phyloP scores from a whole-genome alignment of 495 filamentous ascomycete genomes.

The Penicillium cinerascens region DNA sequence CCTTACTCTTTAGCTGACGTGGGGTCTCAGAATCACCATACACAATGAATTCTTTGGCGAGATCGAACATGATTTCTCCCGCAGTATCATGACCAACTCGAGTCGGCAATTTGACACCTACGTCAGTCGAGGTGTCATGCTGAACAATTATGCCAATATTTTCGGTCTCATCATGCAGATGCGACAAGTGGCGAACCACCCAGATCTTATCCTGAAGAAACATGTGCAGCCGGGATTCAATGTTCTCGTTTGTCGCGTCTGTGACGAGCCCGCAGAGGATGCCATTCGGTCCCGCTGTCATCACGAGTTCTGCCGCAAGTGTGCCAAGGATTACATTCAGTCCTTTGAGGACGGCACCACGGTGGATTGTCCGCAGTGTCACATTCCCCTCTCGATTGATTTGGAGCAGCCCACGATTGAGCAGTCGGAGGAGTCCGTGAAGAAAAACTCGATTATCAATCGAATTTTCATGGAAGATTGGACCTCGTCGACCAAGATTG shows the following conservation, averaged over 20 bases:
- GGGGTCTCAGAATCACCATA: conserved; percentile 56
- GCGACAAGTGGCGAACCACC: conserved; percentile 94
- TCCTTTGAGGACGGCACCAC: conserved; percentile 58
- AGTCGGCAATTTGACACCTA: conserved; percentile 90
- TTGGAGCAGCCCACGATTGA: conserved; percentile 91
- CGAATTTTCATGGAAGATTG: conserved; percentile 96
- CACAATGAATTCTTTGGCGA: conserved; percentile 94
- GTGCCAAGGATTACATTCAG: conserved; percentile 77
- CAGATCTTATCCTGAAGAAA: conserved; percentile 89
- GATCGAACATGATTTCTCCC: conserved; percentile 91
- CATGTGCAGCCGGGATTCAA: conserved; percentile 82
- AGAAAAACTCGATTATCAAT: conserved; percentile 95
- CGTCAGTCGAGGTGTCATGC: conserved; percentile 86
- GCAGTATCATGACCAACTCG: conserved; percentile 87
- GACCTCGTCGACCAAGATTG: conserved; percentile 97
- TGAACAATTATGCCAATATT: conserved; percentile 90
- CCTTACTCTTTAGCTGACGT: not conserved
- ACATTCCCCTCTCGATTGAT: conserved; percentile 85
- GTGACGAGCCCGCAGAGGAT: conserved; percentile 92
- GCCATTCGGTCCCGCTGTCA: conserved; percentile 86
- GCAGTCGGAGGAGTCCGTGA: conserved; percentile 75
- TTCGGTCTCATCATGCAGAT: conserved; percentile 93
- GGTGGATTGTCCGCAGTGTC: conserved; percentile 87
- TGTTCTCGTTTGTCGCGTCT: conserved; percentile 85
- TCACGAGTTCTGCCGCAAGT: conserved; percentile 92